Conservation (phyloP, 1,284 basidiomycete species). For the Ganoderma sinense region DNA sequence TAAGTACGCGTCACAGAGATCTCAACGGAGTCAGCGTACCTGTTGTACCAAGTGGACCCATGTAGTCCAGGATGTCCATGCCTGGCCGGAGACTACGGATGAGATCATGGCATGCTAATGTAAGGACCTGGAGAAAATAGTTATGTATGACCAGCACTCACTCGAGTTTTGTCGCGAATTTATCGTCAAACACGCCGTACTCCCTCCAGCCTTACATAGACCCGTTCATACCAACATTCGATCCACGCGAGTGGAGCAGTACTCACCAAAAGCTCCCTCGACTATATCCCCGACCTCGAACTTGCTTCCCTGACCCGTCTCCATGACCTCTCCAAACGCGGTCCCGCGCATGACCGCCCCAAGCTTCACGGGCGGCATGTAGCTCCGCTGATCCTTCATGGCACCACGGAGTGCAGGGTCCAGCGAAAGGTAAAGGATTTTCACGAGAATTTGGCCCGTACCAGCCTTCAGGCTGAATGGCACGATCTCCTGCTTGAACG, state of each 20-base stretch:
- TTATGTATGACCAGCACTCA: constrained; percentile 36
- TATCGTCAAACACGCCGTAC: constrained; percentile 71
- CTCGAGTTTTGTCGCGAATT: constrained; percentile 59
- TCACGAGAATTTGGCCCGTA: constrained; percentile 70
- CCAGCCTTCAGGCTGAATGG: constrained; percentile 63
- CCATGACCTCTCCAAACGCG: constrained; percentile 76
- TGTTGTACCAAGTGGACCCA: constrained; percentile 78
- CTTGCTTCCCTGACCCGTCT: constrained; percentile 58
- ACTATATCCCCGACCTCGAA: constrained; percentile 76
- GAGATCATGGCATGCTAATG: constrained; percentile 42
- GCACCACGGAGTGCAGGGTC: constrained; percentile 91
- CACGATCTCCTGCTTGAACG: constrained; percentile 71
- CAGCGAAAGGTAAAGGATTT: constrained; percentile 78
- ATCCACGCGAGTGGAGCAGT: background rate
- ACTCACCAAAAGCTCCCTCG: constrained; percentile 61
- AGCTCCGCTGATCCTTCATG: constrained; percentile 74
- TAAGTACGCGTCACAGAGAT: background rate
- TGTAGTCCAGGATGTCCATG: constrained; percentile 68
- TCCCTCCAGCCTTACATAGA: constrained; percentile 76
- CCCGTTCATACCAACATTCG: background rate
- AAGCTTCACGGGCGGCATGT: constrained; percentile 79
- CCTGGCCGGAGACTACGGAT: constrained; percentile 55
- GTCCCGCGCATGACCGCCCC: constrained; percentile 84
- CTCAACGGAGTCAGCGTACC: constrained; percentile 49
- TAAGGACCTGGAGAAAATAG: constrained; percentile 30